A percentile compares a stretch with the other conserved stretches of the same genome.
Evolutionary conservation across 1,284 basidiomycete species (phyloP).

Genomic region (Melampsora americana): DNA sequence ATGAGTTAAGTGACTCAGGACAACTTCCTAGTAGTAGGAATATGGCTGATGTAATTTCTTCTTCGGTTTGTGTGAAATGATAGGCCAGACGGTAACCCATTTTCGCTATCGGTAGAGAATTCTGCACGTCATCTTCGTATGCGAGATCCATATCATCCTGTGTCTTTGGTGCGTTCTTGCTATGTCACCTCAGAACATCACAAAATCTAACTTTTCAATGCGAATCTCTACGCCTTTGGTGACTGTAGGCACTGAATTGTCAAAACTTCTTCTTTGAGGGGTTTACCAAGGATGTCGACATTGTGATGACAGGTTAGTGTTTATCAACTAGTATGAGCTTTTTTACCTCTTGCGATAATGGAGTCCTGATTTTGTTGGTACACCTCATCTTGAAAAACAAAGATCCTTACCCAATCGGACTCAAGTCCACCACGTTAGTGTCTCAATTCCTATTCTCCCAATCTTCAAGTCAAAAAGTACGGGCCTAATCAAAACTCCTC

Average conservation of each 20-base stretch:
- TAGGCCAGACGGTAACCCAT: conserved; percentile 8
- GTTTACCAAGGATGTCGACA: conserved; percentile 29
- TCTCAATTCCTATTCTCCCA: background rate
- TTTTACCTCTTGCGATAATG: no score
- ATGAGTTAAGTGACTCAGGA: background rate
- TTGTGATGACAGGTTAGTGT: conserved; percentile 34
- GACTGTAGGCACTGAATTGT: conserved; percentile 31
- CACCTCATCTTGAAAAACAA: no score
- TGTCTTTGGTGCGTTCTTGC: conserved; percentile 21
- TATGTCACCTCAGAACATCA: background rate
- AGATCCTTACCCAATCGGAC: conserved; percentile 9
- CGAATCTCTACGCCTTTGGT: no score
- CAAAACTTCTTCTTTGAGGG: conserved; percentile 35
- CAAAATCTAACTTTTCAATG: background rate
- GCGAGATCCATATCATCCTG: conserved; percentile 36
- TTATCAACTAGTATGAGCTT: no score
- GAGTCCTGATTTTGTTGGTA: no score
- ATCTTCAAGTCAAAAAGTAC: background rate
- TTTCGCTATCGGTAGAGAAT: background rate
- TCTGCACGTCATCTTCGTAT: background rate
- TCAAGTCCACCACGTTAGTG: conserved; percentile 1
- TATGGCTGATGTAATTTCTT: background rate
- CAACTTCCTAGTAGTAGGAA: no score
- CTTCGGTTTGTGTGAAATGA: background rate
- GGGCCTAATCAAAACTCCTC: background rate